These are phyloP conservation scores for Tephrocybe sp. DNA, from an alignment of 768 basidiomycete species.

Conservation along the genomic window DNA sequence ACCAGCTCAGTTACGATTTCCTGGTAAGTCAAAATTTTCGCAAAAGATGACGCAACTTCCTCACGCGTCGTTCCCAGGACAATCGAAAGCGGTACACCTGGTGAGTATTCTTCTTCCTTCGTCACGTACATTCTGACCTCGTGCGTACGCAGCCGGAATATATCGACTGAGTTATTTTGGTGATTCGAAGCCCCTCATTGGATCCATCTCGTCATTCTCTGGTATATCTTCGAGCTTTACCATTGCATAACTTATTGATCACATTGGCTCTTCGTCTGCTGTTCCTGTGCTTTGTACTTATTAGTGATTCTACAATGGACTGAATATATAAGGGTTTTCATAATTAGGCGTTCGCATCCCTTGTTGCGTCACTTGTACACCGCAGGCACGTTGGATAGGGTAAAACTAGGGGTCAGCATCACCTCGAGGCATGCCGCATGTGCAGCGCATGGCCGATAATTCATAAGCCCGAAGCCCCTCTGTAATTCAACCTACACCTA, in stretches of 20 bases:
- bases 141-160: conserved; percentile 51
- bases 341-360: not conserved
- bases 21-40: conserved; percentile 45
- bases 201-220: conserved; percentile 61
- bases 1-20: conserved; percentile 66
- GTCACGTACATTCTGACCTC: not conserved
- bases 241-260: conserved; percentile 36
- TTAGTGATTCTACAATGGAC: not conserved
- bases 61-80: conserved; percentile 40
- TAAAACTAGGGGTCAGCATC: conserved; percentile 6
- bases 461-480: conserved; percentile 15
- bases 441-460: conserved; percentile 14
- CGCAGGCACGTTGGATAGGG: conserved; percentile 4
- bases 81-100: conserved; percentile 59
- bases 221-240: conserved; percentile 65
- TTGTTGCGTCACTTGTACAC: not conserved
- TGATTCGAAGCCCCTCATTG: conserved; percentile 71
- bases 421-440: conserved; percentile 43
- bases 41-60: not conserved
- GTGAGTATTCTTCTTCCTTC: conserved; percentile 32
- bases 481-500: conserved; percentile 4
- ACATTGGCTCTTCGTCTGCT: not conserved
- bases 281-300: conserved; percentile 4
- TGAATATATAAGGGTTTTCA: not conserved
- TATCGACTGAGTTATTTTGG: conserved; percentile 75